A percentile compares a stretch with the other conserved stretches of the same genome.
Evolutionary conservation across 768 basidiomycete species (phyloP).

Genomic region (Cystoderma amianthinum): DNA sequence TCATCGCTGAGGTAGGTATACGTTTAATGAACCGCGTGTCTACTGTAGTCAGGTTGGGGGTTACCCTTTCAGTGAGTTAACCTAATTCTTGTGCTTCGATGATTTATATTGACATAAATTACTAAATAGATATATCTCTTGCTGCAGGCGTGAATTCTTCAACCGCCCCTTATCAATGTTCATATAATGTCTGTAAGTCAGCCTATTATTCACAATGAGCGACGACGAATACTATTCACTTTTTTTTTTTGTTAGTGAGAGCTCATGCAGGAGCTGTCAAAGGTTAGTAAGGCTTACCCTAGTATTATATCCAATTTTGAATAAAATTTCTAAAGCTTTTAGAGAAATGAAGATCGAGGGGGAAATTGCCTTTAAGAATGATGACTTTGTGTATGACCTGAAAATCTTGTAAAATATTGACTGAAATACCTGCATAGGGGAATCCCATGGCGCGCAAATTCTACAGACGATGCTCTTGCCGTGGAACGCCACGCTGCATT

Average conservation of each 20-base stretch:
- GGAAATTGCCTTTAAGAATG: slow-evolving; percentile 49
- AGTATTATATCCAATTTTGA: neutral
- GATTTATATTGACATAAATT: too few relatives aligned
- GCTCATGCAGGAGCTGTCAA: slow-evolving; percentile 46
- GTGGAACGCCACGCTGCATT: slow-evolving; percentile 45
- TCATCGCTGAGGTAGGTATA: too few relatives aligned
- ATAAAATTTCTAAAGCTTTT: slow-evolving; percentile 29
- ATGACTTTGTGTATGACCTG: slow-evolving; percentile 34
- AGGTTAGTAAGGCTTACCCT: slow-evolving; percentile 17
- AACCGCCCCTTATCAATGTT: slow-evolving; percentile 36
- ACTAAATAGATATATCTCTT: slow-evolving; percentile 24
- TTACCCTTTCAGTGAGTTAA: slow-evolving; percentile 36
- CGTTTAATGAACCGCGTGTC: slow-evolving; percentile 45
- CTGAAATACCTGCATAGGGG: too few relatives aligned
- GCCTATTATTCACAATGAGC: too few relatives aligned
- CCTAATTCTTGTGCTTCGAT: too few relatives aligned
- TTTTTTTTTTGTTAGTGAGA: slow-evolving; percentile 21
- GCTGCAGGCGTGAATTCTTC: slow-evolving; percentile 34
- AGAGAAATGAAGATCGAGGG: slow-evolving; percentile 39
- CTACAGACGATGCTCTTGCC: slow-evolving; percentile 33
- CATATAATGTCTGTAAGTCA: slow-evolving; percentile 33
- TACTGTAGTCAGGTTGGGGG: slow-evolving; percentile 28
- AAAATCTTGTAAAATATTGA: neutral
- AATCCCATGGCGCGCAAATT: slow-evolving; percentile 38
- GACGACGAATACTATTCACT: neutral